These are phyloP conservation scores for Lecanicillium sp. DNA, from an alignment of 2,329 filamentous ascomycete species.

Conservation along the genomic window DNA sequence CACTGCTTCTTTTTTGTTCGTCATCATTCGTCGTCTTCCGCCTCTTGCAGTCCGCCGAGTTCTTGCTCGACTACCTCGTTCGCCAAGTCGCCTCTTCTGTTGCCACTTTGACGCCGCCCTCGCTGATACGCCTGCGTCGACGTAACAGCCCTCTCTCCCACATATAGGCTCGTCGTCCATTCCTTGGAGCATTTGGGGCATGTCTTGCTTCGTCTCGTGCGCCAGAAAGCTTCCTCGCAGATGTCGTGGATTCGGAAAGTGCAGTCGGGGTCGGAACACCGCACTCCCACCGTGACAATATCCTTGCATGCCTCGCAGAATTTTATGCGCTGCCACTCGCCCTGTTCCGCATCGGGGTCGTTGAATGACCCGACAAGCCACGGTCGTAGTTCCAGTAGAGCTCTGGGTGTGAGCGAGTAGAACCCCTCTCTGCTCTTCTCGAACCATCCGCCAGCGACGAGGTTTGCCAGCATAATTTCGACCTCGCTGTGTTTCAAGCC, in stretches of 20 bases:
- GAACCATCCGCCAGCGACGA: constrained; percentile 81
- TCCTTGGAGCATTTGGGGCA: constrained; percentile 57
- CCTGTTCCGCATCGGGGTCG: constrained; percentile 54
- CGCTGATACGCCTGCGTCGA: constrained; percentile 44
- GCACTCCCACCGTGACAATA: constrained; percentile 77
- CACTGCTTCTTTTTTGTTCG: constrained; percentile 21
- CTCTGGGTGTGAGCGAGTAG: constrained; percentile 70
- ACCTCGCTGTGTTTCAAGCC: constrained; percentile 73
- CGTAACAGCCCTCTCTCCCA: constrained; percentile 53
- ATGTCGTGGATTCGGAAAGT: constrained; percentile 67
- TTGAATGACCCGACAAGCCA: constrained; percentile 93
- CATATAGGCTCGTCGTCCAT: constrained; percentile 45
- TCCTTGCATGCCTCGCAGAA: constrained; percentile 84
- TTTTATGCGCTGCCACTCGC: constrained; percentile 72
- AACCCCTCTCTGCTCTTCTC: constrained; percentile 65
- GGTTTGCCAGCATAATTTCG: constrained; percentile 60
- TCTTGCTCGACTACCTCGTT: constrained; percentile 28
- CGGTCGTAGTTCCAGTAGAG: constrained; percentile 73
- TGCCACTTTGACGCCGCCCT: constrained; percentile 31
- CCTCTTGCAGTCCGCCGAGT: constrained; percentile 23
- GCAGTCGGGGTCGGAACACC: constrained; percentile 66
- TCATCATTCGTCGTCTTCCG: constrained; percentile 25
- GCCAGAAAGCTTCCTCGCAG: constrained; percentile 69
- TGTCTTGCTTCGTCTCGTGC: constrained; percentile 51
- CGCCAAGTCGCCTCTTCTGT: constrained; percentile 26